Percentiles rank a stretch among this genome's conserved stretches.
phyloP scores from a whole-genome alignment of 768 basidiomycete species.

The Trametes cubensis region DNA sequence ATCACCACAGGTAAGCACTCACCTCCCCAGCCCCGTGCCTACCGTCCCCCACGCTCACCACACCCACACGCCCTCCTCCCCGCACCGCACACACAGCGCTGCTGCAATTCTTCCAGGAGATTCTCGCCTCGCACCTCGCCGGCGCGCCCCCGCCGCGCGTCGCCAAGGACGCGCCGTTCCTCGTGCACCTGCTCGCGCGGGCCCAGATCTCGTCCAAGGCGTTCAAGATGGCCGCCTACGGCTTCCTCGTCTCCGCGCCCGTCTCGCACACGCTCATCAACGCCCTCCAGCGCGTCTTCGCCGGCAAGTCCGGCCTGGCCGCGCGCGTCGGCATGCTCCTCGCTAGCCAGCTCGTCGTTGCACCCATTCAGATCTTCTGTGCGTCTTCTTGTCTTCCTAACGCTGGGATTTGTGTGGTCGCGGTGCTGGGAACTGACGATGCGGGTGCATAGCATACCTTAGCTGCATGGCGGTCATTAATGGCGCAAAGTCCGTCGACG shows the following conservation, averaged over 20 bases:
- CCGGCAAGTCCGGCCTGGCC: conserved; percentile 64
- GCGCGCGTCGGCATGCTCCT: conserved; percentile 74
- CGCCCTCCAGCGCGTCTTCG: conserved; percentile 72
- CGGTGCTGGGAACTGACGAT: not conserved
- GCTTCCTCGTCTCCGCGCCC: conserved; percentile 83
- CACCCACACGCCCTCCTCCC: not conserved
- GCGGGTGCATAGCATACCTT: conserved; percentile 57
- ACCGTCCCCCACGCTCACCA: not conserved
- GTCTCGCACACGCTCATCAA: conserved; percentile 76
- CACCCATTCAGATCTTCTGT: conserved; percentile 76
- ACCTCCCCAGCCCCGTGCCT: not conserved
- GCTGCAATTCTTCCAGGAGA: conserved; percentile 67
- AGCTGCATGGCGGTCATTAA: conserved; percentile 83
- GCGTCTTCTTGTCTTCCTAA: conserved; percentile 28
- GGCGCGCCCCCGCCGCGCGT: conserved; percentile 55
- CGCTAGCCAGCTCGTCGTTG: conserved; percentile 73
- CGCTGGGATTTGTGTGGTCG: no score
- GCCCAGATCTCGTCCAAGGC: conserved; percentile 70
- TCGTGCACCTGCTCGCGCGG: conserved; percentile 54
- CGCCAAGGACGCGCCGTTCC: conserved; percentile 54
- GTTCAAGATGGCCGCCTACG: conserved; percentile 82
- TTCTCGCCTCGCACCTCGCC: conserved; percentile 74
- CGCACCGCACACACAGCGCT: conserved; percentile 29
- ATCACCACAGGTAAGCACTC: conserved; percentile 62
- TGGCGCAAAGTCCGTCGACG: conserved; percentile 68